Percentiles rank a stretch among this genome's conserved stretches.
phyloP scores from a whole-genome alignment of 192 early-diverging fungal species.

The Chytriomyces hyalinus region DNA sequence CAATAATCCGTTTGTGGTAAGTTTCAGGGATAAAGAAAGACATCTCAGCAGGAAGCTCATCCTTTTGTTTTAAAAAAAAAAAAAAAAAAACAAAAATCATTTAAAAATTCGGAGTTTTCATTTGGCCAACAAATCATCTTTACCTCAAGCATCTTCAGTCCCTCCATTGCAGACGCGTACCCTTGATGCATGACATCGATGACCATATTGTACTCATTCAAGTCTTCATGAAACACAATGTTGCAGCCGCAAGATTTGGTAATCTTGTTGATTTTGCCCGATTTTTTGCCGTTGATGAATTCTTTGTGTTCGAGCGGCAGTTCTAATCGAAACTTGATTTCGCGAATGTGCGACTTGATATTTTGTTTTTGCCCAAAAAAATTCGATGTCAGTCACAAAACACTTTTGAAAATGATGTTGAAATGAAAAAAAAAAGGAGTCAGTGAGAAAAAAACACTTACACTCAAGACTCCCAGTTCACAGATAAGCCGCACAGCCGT shows the following conservation, averaged over 20 bases:
- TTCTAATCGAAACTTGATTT: slow-evolving; percentile 78
- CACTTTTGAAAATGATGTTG: too few relatives aligned
- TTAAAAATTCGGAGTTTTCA: too few relatives aligned
- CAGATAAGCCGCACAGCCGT: slow-evolving; percentile 63
- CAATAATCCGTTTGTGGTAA: slow-evolving; percentile 87
- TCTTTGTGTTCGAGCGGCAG: slow-evolving; percentile 78
- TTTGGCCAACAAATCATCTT: too few relatives aligned
- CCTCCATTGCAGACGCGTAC: slow-evolving; percentile 66
- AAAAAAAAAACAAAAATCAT: neutral
- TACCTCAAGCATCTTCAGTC: slow-evolving; percentile 66
- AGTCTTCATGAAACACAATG: slow-evolving; percentile 72
- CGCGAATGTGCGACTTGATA: slow-evolving; percentile 52
- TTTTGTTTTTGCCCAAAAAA: too few relatives aligned
- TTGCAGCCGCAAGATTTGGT: slow-evolving; percentile 73
- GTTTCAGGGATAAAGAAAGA: slow-evolving; percentile 82
- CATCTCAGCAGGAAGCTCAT: slow-evolving; percentile 85
- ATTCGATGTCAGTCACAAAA: too few relatives aligned
- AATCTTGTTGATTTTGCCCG: slow-evolving; percentile 87
- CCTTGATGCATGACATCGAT: slow-evolving; percentile 70
- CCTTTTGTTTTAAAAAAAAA: slow-evolving; percentile 48
- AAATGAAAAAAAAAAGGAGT: too few relatives aligned
- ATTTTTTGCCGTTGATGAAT: slow-evolving; percentile 89
- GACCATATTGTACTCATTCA: slow-evolving; percentile 80
- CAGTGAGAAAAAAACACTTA: neutral
- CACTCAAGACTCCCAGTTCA: slow-evolving; percentile 54